These are phyloP conservation scores for Hysterium pulicare DNA, from an alignment of 2,329 filamentous ascomycete species.

Conservation along the genomic window DNA sequence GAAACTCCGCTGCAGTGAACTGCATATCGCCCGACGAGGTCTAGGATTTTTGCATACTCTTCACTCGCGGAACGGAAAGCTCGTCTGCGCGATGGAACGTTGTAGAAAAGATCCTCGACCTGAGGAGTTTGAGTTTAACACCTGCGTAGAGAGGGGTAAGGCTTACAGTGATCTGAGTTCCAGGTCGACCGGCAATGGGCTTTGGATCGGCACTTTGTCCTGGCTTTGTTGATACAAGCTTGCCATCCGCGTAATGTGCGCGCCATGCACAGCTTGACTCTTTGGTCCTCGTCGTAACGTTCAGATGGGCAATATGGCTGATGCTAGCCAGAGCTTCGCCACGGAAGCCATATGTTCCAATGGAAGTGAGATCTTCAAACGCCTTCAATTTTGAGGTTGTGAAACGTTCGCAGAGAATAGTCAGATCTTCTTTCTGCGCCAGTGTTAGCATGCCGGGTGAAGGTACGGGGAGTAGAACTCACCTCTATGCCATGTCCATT, in stretches of 20 bases:
- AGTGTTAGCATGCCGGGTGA: slow-evolving; percentile 9
- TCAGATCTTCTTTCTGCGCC: slow-evolving; percentile 76
- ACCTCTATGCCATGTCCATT: slow-evolving; percentile 96
- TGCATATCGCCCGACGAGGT: slow-evolving; percentile 89
- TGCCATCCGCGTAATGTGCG: slow-evolving; percentile 81
- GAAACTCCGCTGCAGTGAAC: slow-evolving; percentile 88
- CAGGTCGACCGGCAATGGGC: slow-evolving; percentile 78
- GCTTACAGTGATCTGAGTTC: slow-evolving; percentile 82
- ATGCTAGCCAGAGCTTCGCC: slow-evolving; percentile 96
- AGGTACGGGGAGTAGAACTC: slow-evolving; percentile 28
- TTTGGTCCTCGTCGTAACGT: slow-evolving; percentile 89
- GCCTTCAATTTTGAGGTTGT: slow-evolving; percentile 93
- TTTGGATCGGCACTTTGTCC: slow-evolving; percentile 85
- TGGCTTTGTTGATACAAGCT: slow-evolving; percentile 77
- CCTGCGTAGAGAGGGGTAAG: not conserved
- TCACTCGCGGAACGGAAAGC: slow-evolving; percentile 91
- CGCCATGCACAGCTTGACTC: slow-evolving; percentile 87
- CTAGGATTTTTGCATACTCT: slow-evolving; percentile 96
- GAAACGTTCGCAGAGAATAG: slow-evolving; percentile 91
- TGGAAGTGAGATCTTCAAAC: slow-evolving; percentile 87
- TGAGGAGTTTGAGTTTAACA: slow-evolving; percentile 23
- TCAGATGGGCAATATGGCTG: slow-evolving; percentile 94
- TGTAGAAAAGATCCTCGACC: slow-evolving; percentile 96
- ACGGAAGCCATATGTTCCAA: slow-evolving; percentile 95
- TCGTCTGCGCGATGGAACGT: slow-evolving; percentile 79